Evolutionary conservation across 257 asterid species (phyloP), one percentile per base, ranked within the genome.

Genomic region (Coffea eugenioides): DNA sequence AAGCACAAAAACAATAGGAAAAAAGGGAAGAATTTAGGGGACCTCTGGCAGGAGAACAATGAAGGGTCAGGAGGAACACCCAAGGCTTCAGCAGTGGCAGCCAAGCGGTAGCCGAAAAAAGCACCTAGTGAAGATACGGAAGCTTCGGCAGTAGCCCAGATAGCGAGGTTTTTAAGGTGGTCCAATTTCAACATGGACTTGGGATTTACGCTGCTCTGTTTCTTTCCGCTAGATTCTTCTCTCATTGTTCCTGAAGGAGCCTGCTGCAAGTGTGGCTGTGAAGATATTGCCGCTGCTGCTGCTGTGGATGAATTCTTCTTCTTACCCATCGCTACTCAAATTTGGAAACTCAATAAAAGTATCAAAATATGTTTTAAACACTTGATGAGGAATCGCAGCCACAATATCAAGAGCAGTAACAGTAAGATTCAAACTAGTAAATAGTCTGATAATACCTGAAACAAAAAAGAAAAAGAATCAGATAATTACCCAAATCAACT

Each of bases 31-130:
- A 6, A 48, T 18, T 25, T 0, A 2, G 12, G 20, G 48, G 41
- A 95, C 99, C 97, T 91, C 84, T 90, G 91, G 61, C 98, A 95
- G 71, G 85, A 56, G 81, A 92, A 91, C 23, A 82, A 54, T 10
- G 90, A 78, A 1, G 92, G 89, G 77, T 92, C 94, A 7, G 87
- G 75, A n/a, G 90, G 86, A 69, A 88, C 73, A 48, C 87, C 93
- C 84, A 87, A 76, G 18, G 89, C 89, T 77, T 93, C 91, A 10
- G 85, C 75, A 14, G 88, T 85, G 77, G 94, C 89, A 76, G 91
- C 96, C 79, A 93, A 80, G 31, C 90, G 91, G 75, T 88, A 83
- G 18, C 98, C 95, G 52, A 87, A 90, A 80, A 91, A 86, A 23
- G 96, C 96, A 36, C 84, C 96, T 18, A 92, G 88, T 13, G 92